Evolutionary conservation across 179 eudicot genomes (phyloP).

Genomic region (Gypsophila paniculata): DNA sequence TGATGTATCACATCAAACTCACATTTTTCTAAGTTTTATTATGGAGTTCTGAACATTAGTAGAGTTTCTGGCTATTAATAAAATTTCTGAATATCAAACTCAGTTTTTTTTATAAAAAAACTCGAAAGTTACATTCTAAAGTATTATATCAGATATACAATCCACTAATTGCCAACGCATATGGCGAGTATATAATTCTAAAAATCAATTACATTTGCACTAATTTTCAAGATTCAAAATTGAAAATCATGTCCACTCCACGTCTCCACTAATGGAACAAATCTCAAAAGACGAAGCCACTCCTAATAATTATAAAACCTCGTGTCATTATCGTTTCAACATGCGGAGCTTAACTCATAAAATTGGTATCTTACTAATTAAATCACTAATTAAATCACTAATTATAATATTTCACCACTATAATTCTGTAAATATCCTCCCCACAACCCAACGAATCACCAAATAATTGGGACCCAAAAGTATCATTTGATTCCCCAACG

Average conservation of each 20-base stretch:
- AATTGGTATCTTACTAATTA: conserved; percentile 7
- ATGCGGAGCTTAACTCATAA: conserved; percentile 4
- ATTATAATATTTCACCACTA: neutral
- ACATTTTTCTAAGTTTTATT: no score
- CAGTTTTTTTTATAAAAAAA: no score
- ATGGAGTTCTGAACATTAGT: no score
- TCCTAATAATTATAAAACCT: neutral
- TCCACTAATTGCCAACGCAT: no score
- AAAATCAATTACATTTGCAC: neutral
- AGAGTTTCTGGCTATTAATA: no score
- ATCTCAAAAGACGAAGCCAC: conserved; percentile 9
- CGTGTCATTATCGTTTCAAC: conserved; percentile 11
- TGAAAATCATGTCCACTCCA: neutral
- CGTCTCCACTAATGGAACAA: neutral
- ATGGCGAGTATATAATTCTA: no score
- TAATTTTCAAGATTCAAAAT: neutral
- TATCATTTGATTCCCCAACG: conserved; percentile 13
- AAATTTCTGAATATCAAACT: no score
- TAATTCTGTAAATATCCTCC: conserved; percentile 4
- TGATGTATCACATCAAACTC: no score
- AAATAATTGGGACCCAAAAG: conserved; percentile 13
- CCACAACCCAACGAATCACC: conserved; percentile 23
- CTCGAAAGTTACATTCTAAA: no score
- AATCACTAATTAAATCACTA: neutral
- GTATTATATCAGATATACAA: no score